Conservation (phyloP, 768 basidiomycete species). For the Trametopsis cervina region DNA sequence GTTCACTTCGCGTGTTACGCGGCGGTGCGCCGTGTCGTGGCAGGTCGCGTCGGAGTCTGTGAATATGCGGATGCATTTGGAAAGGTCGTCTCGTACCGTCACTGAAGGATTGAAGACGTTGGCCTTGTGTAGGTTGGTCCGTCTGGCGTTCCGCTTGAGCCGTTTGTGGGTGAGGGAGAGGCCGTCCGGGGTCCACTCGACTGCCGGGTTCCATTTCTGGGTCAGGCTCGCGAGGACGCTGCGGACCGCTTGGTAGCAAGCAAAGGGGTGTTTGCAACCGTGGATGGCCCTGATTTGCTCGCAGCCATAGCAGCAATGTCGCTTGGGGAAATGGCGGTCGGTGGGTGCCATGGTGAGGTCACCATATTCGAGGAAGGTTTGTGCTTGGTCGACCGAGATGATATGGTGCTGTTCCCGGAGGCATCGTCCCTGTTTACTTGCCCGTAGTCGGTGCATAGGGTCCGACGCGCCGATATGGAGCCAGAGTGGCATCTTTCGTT, state of each 20-base stretch:
- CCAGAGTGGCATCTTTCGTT: constrained; percentile 10
- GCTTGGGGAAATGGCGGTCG: background rate
- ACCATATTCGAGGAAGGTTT: background rate
- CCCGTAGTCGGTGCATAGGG: background rate
- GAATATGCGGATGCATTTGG: background rate
- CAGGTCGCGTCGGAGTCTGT: background rate
- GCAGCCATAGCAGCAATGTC: background rate
- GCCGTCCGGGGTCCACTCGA: background rate
- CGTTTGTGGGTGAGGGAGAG: background rate
- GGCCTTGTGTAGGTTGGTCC: background rate
- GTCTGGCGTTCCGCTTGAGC: background rate
- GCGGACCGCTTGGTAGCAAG: background rate
- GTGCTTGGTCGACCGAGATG: background rate
- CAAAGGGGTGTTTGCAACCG: background rate
- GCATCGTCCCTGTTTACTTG: background rate
- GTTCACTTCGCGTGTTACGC: too few species aligned
- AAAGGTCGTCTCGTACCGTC: background rate
- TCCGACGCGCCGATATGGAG: constrained; percentile 6
- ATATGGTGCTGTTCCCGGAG: constrained; percentile 1
- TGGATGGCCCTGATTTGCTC: background rate
- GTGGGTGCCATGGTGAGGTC: background rate
- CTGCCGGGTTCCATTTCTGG: background rate
- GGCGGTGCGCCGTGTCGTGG: background rate
- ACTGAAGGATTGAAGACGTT: background rate
- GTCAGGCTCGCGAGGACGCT: background rate